Evolutionary conservation across 257 asterid genomes (phyloP).

Genomic region (Solanum sitiens): DNA sequence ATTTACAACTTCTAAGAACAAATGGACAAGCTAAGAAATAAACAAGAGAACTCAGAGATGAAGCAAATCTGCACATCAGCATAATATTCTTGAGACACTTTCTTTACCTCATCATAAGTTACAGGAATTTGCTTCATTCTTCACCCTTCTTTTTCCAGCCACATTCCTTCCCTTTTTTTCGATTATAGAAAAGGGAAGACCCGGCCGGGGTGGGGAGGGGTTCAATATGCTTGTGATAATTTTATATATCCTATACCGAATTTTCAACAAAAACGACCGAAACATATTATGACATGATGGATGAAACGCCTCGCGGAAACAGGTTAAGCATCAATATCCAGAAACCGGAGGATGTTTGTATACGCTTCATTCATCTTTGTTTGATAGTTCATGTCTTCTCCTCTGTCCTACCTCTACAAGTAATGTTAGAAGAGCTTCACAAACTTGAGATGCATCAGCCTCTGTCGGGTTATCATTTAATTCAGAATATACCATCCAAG

Average conservation of each 20-base stretch:
- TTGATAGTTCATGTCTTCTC: slow-evolving; percentile 33
- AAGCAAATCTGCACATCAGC: background rate
- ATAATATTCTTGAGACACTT: background rate
- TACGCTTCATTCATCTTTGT: slow-evolving; percentile 35
- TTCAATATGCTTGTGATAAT: background rate
- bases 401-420: slow-evolving; percentile 60
- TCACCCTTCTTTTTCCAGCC: background rate
- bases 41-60: background rate
- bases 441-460: slow-evolving; percentile 84
- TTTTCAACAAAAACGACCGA: background rate
- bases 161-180: background rate
- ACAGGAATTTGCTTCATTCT: background rate
- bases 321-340: background rate
- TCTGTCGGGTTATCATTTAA: slow-evolving; percentile 59
- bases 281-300: background rate
- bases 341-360: background rate
- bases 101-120: background rate
- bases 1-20: background rate
- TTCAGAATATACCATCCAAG: slow-evolving; percentile 97
- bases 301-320: background rate
- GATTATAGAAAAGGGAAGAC: background rate
- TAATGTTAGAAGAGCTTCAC: slow-evolving; percentile 82
- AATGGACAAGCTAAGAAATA: background rate
- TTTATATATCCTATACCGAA: background rate
- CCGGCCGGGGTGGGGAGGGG: background rate